Conservation (phyloP, 2,329 filamentous ascomycete genomes). For the Cercospora sp. region DNA sequence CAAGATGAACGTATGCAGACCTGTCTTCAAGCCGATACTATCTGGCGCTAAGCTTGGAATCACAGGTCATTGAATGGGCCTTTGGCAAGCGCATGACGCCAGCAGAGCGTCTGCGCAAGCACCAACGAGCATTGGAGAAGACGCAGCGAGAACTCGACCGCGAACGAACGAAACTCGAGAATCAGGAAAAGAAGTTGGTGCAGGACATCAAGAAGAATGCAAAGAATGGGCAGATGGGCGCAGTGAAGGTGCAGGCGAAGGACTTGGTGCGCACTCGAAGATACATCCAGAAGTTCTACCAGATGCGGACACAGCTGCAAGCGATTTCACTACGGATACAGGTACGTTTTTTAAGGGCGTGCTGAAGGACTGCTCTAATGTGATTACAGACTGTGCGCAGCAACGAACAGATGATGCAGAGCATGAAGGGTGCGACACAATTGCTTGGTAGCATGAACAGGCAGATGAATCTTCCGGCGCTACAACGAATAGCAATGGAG, state of each 20-base stretch:
- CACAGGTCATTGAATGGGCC: conserved; percentile 93
- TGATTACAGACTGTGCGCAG: conserved; percentile 79
- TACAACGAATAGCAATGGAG: conserved; percentile 97
- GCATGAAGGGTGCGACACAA: conserved; percentile 96
- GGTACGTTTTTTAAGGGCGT: conserved; percentile 51
- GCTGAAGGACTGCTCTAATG: conserved; percentile 1
- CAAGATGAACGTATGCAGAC: conserved; percentile 59
- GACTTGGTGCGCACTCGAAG: conserved; percentile 91
- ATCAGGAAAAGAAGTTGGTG: conserved; percentile 96
- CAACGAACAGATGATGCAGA: conserved; percentile 99
- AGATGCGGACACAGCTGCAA: conserved; percentile 95
- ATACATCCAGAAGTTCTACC: conserved; percentile 97
- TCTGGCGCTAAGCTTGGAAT: not conserved
- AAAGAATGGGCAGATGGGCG: conserved; percentile 97
- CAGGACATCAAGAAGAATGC: conserved; percentile 97
- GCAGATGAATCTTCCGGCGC: conserved; percentile 92
- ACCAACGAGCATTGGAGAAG: conserved; percentile 95
- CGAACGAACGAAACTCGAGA: conserved; percentile 92
- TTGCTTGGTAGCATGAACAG: conserved; percentile 95
- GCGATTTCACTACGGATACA: conserved; percentile 94
- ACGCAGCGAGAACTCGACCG: conserved; percentile 95
- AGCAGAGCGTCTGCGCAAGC: conserved; percentile 84
- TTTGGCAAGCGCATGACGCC: conserved; percentile 99
- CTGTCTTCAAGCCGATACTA: not conserved
- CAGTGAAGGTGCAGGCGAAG: conserved; percentile 97